Conservation (phyloP, 805 yeast species). For the baker's yeast (Saccharomyces cerevisiae) region DNA sequence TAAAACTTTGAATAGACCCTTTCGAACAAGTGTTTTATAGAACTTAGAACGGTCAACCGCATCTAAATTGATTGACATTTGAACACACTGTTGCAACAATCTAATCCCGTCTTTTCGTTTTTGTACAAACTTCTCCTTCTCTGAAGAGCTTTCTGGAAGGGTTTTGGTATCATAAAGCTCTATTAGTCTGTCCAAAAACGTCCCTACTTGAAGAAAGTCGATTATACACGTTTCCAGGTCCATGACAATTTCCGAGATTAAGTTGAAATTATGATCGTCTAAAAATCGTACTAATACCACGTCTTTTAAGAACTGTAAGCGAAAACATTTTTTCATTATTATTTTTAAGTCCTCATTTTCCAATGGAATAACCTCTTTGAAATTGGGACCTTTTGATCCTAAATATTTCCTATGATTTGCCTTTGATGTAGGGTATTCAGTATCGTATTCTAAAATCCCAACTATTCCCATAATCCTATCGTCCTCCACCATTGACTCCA, state of each 20-base stretch:
- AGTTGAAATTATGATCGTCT: slow-evolving; percentile 69
- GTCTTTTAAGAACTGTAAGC: slow-evolving; percentile 75
- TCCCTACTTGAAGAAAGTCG: slow-evolving; percentile 26
- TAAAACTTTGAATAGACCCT: slow-evolving; percentile 63
- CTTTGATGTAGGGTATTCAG: slow-evolving; percentile 71
- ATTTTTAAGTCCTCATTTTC: slow-evolving; percentile 40
- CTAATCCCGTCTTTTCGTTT: slow-evolving; percentile 62
- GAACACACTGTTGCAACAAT: slow-evolving; percentile 70
- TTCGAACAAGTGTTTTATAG: slow-evolving; percentile 52
- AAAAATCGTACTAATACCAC: slow-evolving; percentile 73
- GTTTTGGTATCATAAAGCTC: slow-evolving; percentile 36
- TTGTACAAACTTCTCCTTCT: slow-evolving; percentile 9
- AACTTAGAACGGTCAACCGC: slow-evolving; percentile 58
- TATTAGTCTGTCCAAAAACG: slow-evolving; percentile 53
- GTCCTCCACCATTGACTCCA: slow-evolving; percentile 51
- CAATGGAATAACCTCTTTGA: slow-evolving; percentile 66
- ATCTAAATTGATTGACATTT: slow-evolving; percentile 63
- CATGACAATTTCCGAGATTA: slow-evolving; percentile 41
- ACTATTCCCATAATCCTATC: slow-evolving; percentile 48
- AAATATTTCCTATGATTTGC: slow-evolving; percentile 72
- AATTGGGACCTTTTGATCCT: slow-evolving; percentile 39
- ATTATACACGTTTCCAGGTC: slow-evolving; percentile 29
- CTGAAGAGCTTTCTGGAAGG: neutral
- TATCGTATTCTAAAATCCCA: slow-evolving; percentile 84
- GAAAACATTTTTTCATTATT: slow-evolving; percentile 65